Evolutionary conservation across 371 early-diverging fungal species (phyloP).

Genomic region (Capillidium heterosporum): DNA sequence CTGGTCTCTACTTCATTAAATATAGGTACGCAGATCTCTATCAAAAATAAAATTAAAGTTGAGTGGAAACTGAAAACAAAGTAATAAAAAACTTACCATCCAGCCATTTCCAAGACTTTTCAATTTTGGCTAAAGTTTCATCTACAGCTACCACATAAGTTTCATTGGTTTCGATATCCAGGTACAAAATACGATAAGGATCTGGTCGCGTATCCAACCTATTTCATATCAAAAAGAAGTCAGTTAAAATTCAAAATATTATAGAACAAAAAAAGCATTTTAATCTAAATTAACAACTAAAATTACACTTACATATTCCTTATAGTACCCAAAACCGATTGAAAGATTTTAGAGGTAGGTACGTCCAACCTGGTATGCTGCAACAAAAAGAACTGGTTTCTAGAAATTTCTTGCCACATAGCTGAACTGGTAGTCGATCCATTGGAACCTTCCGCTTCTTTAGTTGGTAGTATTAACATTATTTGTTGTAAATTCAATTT

Average conservation of each 20-base stretch:
- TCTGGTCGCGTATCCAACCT: conserved; percentile 86
- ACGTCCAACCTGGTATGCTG: conserved; percentile 45
- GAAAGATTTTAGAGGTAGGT: conserved; percentile 26
- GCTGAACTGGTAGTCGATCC: conserved; percentile 3
- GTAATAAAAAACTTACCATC: conserved; percentile 23
- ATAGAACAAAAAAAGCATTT: not conserved
- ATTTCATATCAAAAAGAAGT: not conserved
- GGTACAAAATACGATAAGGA: conserved; percentile 73
- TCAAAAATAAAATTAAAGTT: not conserved
- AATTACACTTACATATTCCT: conserved; percentile 44
- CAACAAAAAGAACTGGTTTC: conserved; percentile 37
- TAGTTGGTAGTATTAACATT: too few relatives aligned
- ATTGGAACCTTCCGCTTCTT: too few relatives aligned
- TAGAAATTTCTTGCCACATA: conserved; percentile 40
- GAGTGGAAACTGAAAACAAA: not conserved
- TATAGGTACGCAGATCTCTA: not conserved
- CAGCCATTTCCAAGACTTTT: conserved; percentile 80
- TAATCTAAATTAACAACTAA: not conserved
- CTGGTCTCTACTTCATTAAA: conserved; percentile 35
- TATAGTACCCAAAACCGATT: conserved; percentile 57
- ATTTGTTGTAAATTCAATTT: too few relatives aligned
- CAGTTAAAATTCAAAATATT: not conserved
- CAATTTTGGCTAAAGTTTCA: conserved; percentile 61
- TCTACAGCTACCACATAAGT: conserved; percentile 44
- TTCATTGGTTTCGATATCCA: conserved; percentile 28